Conservation (phyloP, 2,329 filamentous ascomycete genomes). For the Fusarium graminum region DNA sequence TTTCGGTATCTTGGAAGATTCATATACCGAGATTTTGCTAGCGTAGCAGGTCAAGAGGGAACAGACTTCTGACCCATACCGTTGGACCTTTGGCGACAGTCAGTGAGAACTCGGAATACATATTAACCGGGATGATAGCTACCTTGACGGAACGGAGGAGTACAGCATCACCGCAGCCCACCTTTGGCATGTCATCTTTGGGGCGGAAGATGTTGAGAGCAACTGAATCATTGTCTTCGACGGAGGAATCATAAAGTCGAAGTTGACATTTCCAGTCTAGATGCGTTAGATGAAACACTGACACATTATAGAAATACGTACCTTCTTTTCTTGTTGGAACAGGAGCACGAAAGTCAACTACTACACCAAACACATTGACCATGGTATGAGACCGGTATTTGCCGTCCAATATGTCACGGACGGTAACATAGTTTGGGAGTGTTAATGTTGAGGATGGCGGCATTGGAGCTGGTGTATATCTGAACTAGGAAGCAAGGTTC, state of each 20-base stretch:
- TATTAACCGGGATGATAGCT: background rate
- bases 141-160: slow-evolving; percentile 69
- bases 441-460: slow-evolving; percentile 11
- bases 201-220: slow-evolving; percentile 72
- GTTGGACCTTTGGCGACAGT: slow-evolving; percentile 57
- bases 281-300: slow-evolving; percentile 13
- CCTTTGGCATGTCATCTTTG: slow-evolving; percentile 61
- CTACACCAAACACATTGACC: slow-evolving; percentile 76
- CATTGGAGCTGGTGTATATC: slow-evolving; percentile 18
- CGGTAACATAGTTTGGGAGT: slow-evolving; percentile 47
- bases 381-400: slow-evolving; percentile 47
- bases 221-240: slow-evolving; percentile 58
- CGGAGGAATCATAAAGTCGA: slow-evolving; percentile 70
- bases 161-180: slow-evolving; percentile 57
- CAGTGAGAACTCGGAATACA: slow-evolving; percentile 7
- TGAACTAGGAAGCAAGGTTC: slow-evolving; percentile 16
- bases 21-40: slow-evolving; percentile 63
- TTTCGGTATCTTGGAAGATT: slow-evolving; percentile 48
- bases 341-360: slow-evolving; percentile 73
- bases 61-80: slow-evolving; percentile 44
- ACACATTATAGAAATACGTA: slow-evolving; percentile 44
- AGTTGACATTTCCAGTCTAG: slow-evolving; percentile 72
- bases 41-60: slow-evolving; percentile 60
- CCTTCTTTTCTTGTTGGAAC: slow-evolving; percentile 65
- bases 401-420: slow-evolving; percentile 61